Conservation (phyloP, 768 basidiomycete species). For the Neoboletus brunneissimus region DNA sequence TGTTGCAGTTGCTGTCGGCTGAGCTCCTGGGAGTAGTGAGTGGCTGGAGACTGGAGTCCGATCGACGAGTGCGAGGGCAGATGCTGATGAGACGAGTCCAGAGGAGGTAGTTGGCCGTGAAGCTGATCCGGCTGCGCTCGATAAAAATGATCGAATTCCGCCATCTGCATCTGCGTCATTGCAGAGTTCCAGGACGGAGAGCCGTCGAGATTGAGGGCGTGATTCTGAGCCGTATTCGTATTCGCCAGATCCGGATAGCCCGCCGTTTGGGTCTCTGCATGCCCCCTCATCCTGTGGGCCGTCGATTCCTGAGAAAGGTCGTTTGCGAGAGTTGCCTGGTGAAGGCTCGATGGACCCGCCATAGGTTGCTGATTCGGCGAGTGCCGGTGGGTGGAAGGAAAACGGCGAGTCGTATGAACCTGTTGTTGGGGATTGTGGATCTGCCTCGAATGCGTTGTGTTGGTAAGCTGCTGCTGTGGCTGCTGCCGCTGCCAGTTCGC, state of each 20-base stretch:
- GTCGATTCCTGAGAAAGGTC: conserved; percentile 60
- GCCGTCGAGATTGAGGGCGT: conserved; percentile 73
- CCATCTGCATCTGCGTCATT: conserved; percentile 59
- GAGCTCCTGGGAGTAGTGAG: conserved; percentile 48
- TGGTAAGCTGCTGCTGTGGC: conserved; percentile 31
- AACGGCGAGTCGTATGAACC: conserved; percentile 62
- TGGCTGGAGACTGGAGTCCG: conserved; percentile 32
- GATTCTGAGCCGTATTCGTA: conserved; percentile 74
- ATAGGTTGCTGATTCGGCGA: conserved; percentile 37
- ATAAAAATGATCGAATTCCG: conserved; percentile 47
- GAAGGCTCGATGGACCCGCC: conserved; percentile 33
- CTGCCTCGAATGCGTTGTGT: conserved; percentile 29
- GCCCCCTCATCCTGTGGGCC: conserved; percentile 40
- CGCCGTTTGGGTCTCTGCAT: conserved; percentile 37
- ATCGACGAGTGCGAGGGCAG: conserved; percentile 53
- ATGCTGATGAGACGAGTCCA: conserved; percentile 46
- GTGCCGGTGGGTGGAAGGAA: conserved; percentile 71
- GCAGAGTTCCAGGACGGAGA: conserved; percentile 88
- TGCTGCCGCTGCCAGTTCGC: conserved; percentile 38
- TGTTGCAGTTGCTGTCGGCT: conserved; percentile 43
- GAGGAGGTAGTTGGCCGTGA: conserved; percentile 45
- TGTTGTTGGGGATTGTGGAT: conserved; percentile 30
- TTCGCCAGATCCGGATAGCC: conserved; percentile 33
- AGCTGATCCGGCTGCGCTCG: conserved; percentile 31
- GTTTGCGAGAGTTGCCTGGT: conserved; percentile 54